Evolutionary conservation across 495 filamentous ascomycete species (phyloP), one percentile per base, ranked within the genome.

Genomic region (Hyaloscypha variabilis): DNA sequence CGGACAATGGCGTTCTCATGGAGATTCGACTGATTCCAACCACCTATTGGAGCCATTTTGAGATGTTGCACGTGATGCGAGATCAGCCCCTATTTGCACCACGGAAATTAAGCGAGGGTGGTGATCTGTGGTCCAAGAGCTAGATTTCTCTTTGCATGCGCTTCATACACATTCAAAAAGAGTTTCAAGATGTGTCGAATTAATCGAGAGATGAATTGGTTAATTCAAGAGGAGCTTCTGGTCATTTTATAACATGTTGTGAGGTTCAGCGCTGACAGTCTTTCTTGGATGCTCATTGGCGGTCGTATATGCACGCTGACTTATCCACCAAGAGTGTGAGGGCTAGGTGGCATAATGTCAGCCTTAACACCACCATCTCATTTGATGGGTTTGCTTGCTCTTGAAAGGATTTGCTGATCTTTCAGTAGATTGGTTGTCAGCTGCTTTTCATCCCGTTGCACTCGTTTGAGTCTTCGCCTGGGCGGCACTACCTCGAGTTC

Each of bases 31-130:
- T 8, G 39, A 46, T 46, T 46, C 39, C 39, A 46, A 31, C 4
- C 30, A 39, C n/a, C 56, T 30, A 14, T 59, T 39, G 31, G 39
- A 59, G 29, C 56, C 56, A 23, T 59, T 42, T 21, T 42, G 28
- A 42, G 39, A 39, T 39, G 23, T 59, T 5, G 56, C 56, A 39
- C 56, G 30, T 59, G 30, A 26, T 54, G 17, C 39, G 39, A 46
- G n/a, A n/a, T n/a, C n/a, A n/a, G 31, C 31, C 39, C 39, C 39
- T 17, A 17, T 17, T 19, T 46, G 39, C 11, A 10, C 39, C 39
- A 5, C 19, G 39, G 2, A 3, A 46, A 17, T 46, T 46, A 46
- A 46, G 39, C 39, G 39, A 46, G 39, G 39, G 6, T 10, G 14
- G 13, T 11, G 39, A 17, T 46, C 39, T 46, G 39, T 10, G 39